Conservation (phyloP, 1,284 basidiomycete species). For the Ceratobasidium papillatum region DNA sequence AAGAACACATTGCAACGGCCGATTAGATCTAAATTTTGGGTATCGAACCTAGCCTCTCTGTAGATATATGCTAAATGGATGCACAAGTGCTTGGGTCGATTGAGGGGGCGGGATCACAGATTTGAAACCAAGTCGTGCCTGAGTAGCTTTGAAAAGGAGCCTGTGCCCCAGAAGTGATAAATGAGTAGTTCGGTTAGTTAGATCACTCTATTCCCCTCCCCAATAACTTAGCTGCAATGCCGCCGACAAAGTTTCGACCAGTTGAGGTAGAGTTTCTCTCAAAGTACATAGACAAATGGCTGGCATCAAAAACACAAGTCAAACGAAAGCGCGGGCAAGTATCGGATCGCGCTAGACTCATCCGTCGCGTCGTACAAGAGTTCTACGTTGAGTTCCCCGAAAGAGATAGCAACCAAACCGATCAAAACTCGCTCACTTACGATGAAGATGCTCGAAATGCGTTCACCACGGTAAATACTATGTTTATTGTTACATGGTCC, state of each 20-base stretch:
- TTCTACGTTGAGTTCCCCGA: neutral
- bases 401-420: neutral
- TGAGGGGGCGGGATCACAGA: too few relatives aligned
- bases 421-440: neutral
- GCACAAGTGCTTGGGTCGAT: too few relatives aligned
- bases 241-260: neutral
- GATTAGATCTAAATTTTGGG: too few relatives aligned
- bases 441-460: neutral
- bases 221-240: neutral
- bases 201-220: too few relatives aligned
- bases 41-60: too few relatives aligned
- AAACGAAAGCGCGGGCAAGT: neutral
- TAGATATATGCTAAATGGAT: too few relatives aligned
- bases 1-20: too few relatives aligned
- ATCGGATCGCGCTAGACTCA: neutral
- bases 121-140: too few relatives aligned
- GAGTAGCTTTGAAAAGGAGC: too few relatives aligned
- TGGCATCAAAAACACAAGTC: neutral
- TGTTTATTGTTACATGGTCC: neutral
- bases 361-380: neutral
- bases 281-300: neutral
- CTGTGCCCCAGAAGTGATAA: too few relatives aligned
- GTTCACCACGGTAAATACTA: neutral
- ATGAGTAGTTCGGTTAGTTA: too few relatives aligned
- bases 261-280: neutral